Conservation (phyloP, 148 eudicot genomes). For the Rhododendron vialii region DNA sequence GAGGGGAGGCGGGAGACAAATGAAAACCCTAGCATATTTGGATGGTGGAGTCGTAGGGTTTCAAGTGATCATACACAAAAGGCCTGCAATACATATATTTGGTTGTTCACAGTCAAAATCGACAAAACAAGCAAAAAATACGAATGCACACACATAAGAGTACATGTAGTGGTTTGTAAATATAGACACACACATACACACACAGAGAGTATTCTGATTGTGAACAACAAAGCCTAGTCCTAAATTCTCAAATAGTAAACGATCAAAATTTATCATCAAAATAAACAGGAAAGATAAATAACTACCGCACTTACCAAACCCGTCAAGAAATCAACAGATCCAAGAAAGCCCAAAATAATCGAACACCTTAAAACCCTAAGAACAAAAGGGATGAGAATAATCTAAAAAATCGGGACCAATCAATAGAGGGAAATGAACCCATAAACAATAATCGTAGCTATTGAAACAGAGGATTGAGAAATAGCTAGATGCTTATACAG, state of each 20-base stretch:
- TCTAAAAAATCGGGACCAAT: neutral
- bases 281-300: conserved; percentile 9
- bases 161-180: too few relatives aligned
- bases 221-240: neutral
- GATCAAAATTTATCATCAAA: neutral
- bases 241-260: neutral
- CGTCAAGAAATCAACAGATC: conserved; percentile 27
- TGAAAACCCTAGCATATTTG: too few relatives aligned
- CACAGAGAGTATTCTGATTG: too few relatives aligned
- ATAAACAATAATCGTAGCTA: neutral
- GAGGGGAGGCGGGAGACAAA: too few relatives aligned
- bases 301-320: conserved; percentile 10
- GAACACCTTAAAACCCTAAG: conserved; percentile 32
- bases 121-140: too few relatives aligned
- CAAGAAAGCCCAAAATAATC: neutral
- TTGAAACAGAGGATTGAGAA: neutral
- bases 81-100: too few relatives aligned
- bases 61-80: too few relatives aligned
- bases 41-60: too few relatives aligned
- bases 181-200: too few relatives aligned
- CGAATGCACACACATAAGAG: too few relatives aligned
- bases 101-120: too few relatives aligned
- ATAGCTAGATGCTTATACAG: neutral
- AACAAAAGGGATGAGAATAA: neutral
- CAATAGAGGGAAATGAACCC: neutral